Conservation (phyloP, 2,329 filamentous ascomycete species). For the Phialemoniopsis sp. region DNA sequence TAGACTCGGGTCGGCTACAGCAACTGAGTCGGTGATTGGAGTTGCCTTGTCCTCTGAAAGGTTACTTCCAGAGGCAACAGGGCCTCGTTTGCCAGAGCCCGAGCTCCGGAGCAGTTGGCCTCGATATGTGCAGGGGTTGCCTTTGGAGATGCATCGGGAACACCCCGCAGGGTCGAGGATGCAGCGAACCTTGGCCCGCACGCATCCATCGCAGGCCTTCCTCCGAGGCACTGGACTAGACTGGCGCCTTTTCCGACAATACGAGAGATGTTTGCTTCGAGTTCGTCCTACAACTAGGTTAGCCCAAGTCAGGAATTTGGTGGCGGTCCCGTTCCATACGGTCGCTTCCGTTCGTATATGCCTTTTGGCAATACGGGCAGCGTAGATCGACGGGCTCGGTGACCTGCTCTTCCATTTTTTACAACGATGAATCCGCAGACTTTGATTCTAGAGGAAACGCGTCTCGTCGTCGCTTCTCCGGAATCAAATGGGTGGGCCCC, state of each 20-base stretch:
- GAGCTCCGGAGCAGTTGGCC: background rate
- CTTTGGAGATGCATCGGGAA: constrained; percentile 5
- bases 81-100: no score
- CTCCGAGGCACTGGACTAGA: constrained; percentile 3
- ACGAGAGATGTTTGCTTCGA: constrained; percentile 5
- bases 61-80: no score
- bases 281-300: constrained; percentile 2
- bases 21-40: no score
- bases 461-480: constrained; percentile 1
- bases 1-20: background rate
- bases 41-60: no score
- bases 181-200: constrained; percentile 6
- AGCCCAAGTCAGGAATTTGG: constrained; percentile 1
- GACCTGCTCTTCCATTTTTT: constrained; percentile 2
- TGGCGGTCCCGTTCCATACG: constrained; percentile 1
- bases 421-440: background rate
- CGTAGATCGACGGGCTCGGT: background rate
- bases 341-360: constrained; percentile 1
- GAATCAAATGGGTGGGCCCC: constrained; percentile 1
- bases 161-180: constrained; percentile 1
- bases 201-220: constrained; percentile 7
- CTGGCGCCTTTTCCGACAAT: constrained; percentile 5
- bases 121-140: constrained; percentile 2
- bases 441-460: background rate
- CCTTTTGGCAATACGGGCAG: constrained; percentile 3